Conservation (phyloP, 164 flowering plant genomes). For the Stephania yunnanensis region DNA sequence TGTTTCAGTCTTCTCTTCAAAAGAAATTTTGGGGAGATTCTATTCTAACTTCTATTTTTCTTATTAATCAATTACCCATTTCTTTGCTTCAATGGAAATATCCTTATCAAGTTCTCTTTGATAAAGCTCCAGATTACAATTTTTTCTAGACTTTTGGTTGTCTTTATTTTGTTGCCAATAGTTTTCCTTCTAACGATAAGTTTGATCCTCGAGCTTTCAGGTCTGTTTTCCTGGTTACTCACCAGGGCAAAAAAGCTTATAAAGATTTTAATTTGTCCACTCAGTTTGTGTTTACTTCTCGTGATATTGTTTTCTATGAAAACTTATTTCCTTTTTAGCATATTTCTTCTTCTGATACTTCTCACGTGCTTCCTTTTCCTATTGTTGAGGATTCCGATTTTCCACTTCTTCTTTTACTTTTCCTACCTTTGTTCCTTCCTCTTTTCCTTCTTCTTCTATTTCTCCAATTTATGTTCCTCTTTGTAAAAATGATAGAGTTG, state of each 20-base stretch:
- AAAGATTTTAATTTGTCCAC: not conserved
- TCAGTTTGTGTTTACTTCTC: not conserved
- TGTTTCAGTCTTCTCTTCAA: not conserved
- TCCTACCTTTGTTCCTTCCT: no score
- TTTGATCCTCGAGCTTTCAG: not conserved
- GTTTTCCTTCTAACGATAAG: not conserved
- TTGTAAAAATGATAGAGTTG: no score
- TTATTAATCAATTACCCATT: not conserved
- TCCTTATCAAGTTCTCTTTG: not conserved
- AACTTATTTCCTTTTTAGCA: not conserved
- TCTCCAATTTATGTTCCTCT: not conserved
- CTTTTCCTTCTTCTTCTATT: not conserved
- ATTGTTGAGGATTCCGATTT: no score
- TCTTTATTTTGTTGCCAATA: not conserved
- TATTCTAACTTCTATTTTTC: not conserved
- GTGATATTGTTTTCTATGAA: not conserved
- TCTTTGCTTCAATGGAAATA: not conserved
- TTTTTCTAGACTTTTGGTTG: not conserved
- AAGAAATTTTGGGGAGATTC: not conserved
- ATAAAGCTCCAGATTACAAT: not conserved
- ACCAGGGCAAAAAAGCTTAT: constrained; percentile 2
- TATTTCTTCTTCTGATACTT: no score
- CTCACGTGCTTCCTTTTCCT: no score
- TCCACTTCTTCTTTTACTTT: no score
- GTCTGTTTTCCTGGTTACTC: constrained; percentile 1